Evolutionary conservation across 73 alveolate species (phyloP).

Genomic region (Tetrahymena elliotti): DNA sequence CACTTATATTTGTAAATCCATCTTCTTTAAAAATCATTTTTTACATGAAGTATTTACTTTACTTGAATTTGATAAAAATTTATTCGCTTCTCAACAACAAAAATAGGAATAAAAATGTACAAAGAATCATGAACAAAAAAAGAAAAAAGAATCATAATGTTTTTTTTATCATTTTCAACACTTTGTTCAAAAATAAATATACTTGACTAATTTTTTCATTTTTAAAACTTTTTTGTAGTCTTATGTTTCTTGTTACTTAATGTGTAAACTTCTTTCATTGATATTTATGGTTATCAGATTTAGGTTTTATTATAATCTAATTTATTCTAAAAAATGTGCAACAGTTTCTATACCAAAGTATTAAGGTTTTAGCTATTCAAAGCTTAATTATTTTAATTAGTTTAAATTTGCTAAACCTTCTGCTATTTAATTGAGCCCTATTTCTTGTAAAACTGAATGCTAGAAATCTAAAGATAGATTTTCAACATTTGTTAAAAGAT

Average conservation of each 20-base stretch:
- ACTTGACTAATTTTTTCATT: neutral
- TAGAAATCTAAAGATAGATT: neutral
- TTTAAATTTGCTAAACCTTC: neutral
- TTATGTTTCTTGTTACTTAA: neutral
- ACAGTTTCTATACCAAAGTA: neutral
- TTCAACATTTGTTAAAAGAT: neutral
- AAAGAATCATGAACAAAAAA: too few species aligned
- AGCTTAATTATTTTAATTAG: neutral
- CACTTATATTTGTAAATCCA: too few species aligned
- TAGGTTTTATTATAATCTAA: neutral
- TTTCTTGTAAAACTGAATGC: neutral
- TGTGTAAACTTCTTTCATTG: neutral
- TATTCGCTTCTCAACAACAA: too few species aligned
- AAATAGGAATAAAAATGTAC: too few species aligned
- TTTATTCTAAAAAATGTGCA: neutral
- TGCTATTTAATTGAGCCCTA: neutral
- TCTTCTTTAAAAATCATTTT: too few species aligned
- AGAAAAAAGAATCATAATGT: too few species aligned
- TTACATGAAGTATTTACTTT: too few species aligned
- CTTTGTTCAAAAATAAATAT: neutral
- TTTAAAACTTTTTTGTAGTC: neutral
- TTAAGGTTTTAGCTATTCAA: neutral
- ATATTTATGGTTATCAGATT: neutral
- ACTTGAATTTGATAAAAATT: too few species aligned
- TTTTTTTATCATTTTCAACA: too few species aligned